Percentiles rank a stretch among this genome's conserved stretches.
Conservation (phyloP, 1,284 basidiomycete genomes). For the Ustilago vetiveriae region DNA sequence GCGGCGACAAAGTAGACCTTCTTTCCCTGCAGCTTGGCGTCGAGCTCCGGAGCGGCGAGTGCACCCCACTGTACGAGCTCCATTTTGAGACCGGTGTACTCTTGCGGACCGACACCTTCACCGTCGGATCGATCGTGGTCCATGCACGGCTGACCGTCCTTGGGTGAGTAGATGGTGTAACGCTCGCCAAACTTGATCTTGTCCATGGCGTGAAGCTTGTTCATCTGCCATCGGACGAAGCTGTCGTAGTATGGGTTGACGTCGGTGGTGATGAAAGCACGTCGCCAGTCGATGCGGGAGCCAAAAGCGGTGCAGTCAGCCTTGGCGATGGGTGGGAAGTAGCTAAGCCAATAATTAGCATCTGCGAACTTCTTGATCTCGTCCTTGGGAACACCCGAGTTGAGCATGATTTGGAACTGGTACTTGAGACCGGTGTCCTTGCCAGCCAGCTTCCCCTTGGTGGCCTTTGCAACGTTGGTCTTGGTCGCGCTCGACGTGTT, state of each 20-base stretch:
- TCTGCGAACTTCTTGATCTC: conserved; percentile 98
- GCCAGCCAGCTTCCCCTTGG: conserved; percentile 93
- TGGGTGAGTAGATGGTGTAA: conserved; percentile 99
- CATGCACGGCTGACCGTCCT: conserved; percentile 99
- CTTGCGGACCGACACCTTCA: conserved; percentile 93
- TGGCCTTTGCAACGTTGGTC: conserved; percentile 74
- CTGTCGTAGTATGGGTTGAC: conserved; percentile 97
- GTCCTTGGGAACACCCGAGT: conserved; percentile 77
- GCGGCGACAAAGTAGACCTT: conserved; percentile 93
- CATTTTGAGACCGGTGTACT: conserved; percentile 97
- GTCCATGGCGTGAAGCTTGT: conserved; percentile 78
- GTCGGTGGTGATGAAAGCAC: conserved; percentile 92
- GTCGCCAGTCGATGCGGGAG: conserved; percentile 95
- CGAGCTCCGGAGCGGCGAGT: conserved; percentile 73
- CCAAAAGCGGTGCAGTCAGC: conserved; percentile 86
- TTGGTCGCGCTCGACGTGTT: conserved; percentile 55
- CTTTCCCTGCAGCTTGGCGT: conserved; percentile 73
- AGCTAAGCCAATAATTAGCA: conserved; percentile 87
- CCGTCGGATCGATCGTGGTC: conserved; percentile 97
- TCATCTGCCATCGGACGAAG: conserved; percentile 98
- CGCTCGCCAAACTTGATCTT: conserved; percentile 86
- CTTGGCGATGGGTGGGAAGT: conserved; percentile 94
- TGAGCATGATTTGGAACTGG: conserved; percentile 99
- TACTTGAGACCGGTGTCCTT: conserved; percentile 94
- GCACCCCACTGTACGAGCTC: conserved; percentile 75